Base-by-base conservation (phyloP, 2,329 filamentous ascomycete species). In the Arthroderma sp. region DNA sequence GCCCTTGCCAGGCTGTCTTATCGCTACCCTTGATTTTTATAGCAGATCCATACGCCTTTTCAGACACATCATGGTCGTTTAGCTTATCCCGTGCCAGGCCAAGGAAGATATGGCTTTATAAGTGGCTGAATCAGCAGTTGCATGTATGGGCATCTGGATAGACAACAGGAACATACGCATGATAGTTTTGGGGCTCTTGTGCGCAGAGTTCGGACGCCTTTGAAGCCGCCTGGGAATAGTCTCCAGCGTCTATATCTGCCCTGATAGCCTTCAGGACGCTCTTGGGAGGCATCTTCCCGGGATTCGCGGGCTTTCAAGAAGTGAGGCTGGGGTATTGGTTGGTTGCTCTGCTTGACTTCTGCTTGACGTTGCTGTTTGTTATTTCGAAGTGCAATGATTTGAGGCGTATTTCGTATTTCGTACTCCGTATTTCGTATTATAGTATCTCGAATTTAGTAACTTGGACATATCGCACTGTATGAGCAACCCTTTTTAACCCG, bases 1-100 rank as follows among this genome's bases (percentile, higher is more conserved):
- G 76, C 0, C 93, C 93, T 68, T 95, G 87, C 89, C 88, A 97
- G 63, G 87, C 87, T 65, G 91, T 87, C n/a, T 82, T 76, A 63
- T 96, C 90, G 17, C 81, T 77, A 0, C 84, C 81, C 62, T 88
- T 91, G 60, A 88, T 75, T 19, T 78, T 76, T 4, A 86, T 81
- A 1, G 91, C 93, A 33, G 80, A 77, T 41, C 79, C 77, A 70
- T 97, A 97, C 1, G 84, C 82, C 35, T 79, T 80, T 64, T 93
- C 90, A 0, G 93, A 84, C 41, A 88, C 85, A 5, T 86, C 82
- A 6, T 79, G 73, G 60, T 83, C 80, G 60, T 82, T 81, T 61
- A 86, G 80, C 69, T 90, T 93, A 70, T 95, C 89, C 49, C 86
- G 77, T 1, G 88, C 87, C 69, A 94, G 88, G 1, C 88, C 93